Base-by-base conservation (phyloP, 768 basidiomycete genomes). In the Sporobolomyces roseus region DNA sequence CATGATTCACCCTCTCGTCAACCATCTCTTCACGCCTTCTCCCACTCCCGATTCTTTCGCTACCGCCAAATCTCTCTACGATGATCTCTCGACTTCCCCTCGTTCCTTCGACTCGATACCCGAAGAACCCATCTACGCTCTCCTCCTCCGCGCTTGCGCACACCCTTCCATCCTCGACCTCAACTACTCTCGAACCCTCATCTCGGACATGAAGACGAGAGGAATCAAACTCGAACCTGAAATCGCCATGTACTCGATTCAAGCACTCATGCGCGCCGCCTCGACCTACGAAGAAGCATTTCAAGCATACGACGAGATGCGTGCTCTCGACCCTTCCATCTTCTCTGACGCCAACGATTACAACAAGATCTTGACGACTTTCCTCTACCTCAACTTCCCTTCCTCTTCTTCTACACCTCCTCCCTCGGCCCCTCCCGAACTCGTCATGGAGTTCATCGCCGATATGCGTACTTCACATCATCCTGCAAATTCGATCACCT, bases 241-340 rank as follows among this genome's bases (percentile, higher is more conserved):
- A 71, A 80, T 83, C 25, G 74, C 80, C 17, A 81, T 84, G 7
- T 83, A 85, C 3, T 78, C 85, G 43, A 82, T 87, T 50, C 82
- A 88, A 58, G 78, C 88, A 51, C 83, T 85, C 53, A 91, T 93
- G 86, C 83, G 84, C 30, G 79, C 81, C n/a, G 80, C 85, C 2
- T 74, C 82, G 2, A 82, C 76, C 48, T 82, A 84, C 53, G 80
- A 83, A 30, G 84, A 85, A 17, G 89, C 90, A 0, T 83, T 89
- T 62, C 78, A 83, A 21, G 80, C 83, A 0, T 94, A 93, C 78
- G 78, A 80, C 27, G 74, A 77, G 56, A 68, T 78, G 30, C 77
- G 78, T 41, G 78, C 78, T 17, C 68, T 79, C 25, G 67, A 75
- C 60, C 75, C 71, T 25, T 35, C 45, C 3, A 60, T 64, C 13